Percentiles rank a stretch among this genome's conserved stretches.
These are phyloP conservation scores for Neurospora sp. DNA, from an alignment of 495 filamentous ascomycete genomes.

Conservation along the genomic window DNA sequence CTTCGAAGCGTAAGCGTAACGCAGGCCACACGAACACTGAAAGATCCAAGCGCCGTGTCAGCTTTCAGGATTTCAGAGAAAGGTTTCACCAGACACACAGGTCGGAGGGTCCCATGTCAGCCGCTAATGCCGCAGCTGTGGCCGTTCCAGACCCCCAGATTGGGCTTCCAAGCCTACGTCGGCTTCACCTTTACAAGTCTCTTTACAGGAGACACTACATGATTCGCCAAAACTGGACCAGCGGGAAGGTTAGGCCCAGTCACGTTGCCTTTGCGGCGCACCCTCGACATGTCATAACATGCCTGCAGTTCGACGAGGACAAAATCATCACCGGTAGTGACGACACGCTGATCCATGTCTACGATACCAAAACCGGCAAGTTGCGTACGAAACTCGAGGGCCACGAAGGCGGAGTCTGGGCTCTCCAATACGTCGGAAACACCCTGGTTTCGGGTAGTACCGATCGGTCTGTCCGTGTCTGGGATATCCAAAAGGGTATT, in stretches of 20 bases:
- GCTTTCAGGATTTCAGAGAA: conserved; percentile 29
- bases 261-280: conserved; percentile 96
- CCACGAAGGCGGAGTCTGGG: conserved; percentile 97
- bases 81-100: conserved; percentile 28
- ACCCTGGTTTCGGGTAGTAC: conserved; percentile 93
- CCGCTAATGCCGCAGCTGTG: conserved; percentile 68
- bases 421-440: conserved; percentile 91
- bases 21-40: conserved; percentile 32
- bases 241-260: conserved; percentile 69
- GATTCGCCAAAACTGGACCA: conserved; percentile 86
- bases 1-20: conserved; percentile 34
- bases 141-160: conserved; percentile 75
- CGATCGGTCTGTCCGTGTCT: conserved; percentile 89
- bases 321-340: conserved; percentile 97
- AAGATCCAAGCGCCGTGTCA: conserved; percentile 44
- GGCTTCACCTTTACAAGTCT: conserved; percentile 90
- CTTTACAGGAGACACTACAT: conserved; percentile 86
- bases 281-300: conserved; percentile 93
- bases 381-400: conserved; percentile 73
- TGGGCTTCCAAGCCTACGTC: conserved; percentile 66
- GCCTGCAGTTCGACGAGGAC: conserved; percentile 92
- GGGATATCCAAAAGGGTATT: conserved; percentile 86
- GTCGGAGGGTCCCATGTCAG: conserved; percentile 75
- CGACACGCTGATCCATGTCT: conserved; percentile 96
- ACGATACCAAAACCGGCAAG: conserved; percentile 91